Percentiles rank a stretch among this genome's conserved stretches.
Conservation (phyloP, 2,329 filamentous ascomycete genomes). For the Fusarium piperis region DNA sequence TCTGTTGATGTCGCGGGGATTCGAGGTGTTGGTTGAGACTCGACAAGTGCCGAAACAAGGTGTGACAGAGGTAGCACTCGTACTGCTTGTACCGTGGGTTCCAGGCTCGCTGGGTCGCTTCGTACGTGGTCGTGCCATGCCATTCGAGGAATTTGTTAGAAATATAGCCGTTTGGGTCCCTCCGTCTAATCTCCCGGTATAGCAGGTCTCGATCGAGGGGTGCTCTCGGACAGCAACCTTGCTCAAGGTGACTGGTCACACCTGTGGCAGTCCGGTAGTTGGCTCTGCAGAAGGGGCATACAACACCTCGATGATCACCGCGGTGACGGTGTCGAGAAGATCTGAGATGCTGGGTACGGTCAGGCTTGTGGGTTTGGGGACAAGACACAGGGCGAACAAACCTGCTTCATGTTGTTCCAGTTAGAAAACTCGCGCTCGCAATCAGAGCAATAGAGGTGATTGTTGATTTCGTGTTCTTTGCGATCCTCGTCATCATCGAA, state of each 20-base stretch:
- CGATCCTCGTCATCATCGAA: constrained; percentile 23
- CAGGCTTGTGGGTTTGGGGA: background rate
- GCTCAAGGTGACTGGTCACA: constrained; percentile 65
- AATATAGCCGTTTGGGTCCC: constrained; percentile 60
- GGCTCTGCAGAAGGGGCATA: constrained; percentile 65
- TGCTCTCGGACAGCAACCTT: constrained; percentile 59
- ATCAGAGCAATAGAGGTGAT: constrained; percentile 45
- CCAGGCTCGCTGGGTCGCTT: constrained; percentile 53
- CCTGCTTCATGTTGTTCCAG: background rate
- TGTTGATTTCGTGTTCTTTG: constrained; percentile 39
- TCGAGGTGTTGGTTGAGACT: constrained; percentile 63
- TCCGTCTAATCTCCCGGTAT: constrained; percentile 54
- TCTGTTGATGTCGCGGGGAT: constrained; percentile 55
- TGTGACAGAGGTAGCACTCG: constrained; percentile 57
- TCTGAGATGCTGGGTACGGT: background rate
- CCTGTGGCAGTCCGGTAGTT: constrained; percentile 62
- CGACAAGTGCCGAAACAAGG: constrained; percentile 47
- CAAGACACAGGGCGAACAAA: background rate
- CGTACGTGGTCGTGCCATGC: constrained; percentile 47
- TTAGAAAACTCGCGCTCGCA: background rate
- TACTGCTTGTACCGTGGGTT: constrained; percentile 48
- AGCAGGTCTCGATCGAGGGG: constrained; percentile 60
- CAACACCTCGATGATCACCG: constrained; percentile 19
- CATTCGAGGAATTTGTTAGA: constrained; percentile 62
- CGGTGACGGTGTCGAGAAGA: background rate